A percentile compares a stretch with the other conserved stretches of the same genome.
phyloP scores from a whole-genome alignment of 495 filamentous ascomycete genomes.

The Stereocaulon alpinum region DNA sequence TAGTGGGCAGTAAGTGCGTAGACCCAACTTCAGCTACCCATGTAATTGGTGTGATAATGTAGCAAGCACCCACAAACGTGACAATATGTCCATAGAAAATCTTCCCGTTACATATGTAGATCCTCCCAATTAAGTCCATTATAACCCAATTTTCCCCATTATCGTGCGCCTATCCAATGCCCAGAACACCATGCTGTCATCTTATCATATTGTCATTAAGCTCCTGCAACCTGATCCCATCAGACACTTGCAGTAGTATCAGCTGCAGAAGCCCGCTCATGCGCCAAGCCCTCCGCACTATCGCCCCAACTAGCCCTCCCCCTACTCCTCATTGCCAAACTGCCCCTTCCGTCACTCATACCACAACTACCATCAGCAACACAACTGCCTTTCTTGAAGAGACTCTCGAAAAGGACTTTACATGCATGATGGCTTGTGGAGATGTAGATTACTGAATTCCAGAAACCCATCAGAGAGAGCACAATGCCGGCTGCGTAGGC shows the following conservation, averaged over 20 bases:
- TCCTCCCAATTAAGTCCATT: no score
- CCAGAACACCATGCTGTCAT: no score
- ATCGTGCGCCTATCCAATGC: no score
- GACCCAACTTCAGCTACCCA: background rate
- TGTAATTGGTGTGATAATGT: no score
- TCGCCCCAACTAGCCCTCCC: conserved; percentile 1
- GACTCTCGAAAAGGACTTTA: background rate
- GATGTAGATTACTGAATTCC: conserved; percentile 77
- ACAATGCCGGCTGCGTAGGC: conserved; percentile 64
- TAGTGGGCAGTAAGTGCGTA: background rate
- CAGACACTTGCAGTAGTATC: no score
- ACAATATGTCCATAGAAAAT: no score
- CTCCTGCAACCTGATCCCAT: no score
- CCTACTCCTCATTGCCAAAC: background rate
- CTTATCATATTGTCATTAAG: no score
- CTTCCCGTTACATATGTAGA: no score
- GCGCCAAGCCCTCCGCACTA: background rate
- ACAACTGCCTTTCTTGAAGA: background rate
- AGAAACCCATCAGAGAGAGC: conserved; percentile 77
- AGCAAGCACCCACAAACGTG: no score
- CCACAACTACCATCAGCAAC: background rate
- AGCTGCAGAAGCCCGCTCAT: background rate
- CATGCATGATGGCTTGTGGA: conserved; percentile 36
- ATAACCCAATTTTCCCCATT: no score
- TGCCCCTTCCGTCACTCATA: background rate